phyloP scores from a whole-genome alignment of 1,284 basidiomycete species.

The Meira miltonrushii region DNA sequence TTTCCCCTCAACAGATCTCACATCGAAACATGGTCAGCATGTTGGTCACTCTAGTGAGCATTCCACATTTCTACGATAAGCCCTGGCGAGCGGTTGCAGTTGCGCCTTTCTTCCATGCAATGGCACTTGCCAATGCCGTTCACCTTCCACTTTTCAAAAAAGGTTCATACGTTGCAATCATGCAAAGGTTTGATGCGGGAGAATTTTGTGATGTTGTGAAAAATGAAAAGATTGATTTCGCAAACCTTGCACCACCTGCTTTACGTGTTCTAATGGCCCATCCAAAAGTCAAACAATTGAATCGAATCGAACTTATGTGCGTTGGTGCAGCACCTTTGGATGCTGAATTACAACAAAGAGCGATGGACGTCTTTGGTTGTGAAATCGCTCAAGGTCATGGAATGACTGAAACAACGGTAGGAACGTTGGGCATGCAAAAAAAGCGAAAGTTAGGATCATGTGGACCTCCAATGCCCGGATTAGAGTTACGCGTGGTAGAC shows the following conservation, averaged over 20 bases:
- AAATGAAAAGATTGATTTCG: constrained; percentile 18
- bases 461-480: constrained; percentile 58
- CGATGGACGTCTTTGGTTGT: constrained; percentile 19
- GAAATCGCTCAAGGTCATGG: constrained; percentile 23
- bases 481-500: constrained; percentile 70
- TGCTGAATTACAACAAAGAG: constrained; percentile 16
- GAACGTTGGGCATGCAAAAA: constrained; percentile 16
- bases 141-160: background rate
- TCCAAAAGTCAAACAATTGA: constrained; percentile 15
- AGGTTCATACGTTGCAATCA: background rate
- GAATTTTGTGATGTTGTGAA: constrained; percentile 17
- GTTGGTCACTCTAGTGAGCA: constrained; percentile 7
- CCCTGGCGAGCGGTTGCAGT: constrained; percentile 19
- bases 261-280: constrained; percentile 16
- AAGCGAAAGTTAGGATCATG: constrained; percentile 19
- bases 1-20: constrained; percentile 15
- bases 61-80: constrained; percentile 5
- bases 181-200: constrained; percentile 16
- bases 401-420: constrained; percentile 33
- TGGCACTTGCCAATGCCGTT: constrained; percentile 10
- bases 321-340: constrained; percentile 27
- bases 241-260: constrained; percentile 21
- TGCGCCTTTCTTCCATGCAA: constrained; percentile 29
- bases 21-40: constrained; percentile 25
- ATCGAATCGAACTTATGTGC: constrained; percentile 9